Conservation (phyloP, 2,329 filamentous ascomycete species). For the Phyllosticta citribraziliensis region DNA sequence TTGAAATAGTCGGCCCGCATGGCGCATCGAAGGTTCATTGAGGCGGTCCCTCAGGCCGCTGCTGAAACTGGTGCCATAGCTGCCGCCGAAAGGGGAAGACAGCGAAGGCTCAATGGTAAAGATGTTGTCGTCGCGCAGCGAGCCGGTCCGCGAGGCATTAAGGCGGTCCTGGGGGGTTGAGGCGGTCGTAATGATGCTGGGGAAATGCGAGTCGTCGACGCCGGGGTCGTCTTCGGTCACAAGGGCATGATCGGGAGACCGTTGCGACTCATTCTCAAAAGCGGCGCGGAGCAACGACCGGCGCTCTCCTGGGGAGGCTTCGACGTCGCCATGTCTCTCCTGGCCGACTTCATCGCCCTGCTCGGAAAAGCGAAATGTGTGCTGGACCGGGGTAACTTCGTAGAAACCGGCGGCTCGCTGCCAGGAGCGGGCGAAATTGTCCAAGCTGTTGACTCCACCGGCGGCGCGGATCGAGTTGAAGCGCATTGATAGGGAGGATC, state of each 20-base stretch:
- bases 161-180: background rate
- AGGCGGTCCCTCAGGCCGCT: constrained; percentile 48
- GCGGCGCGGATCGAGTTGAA: constrained; percentile 52
- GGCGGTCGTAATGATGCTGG: background rate
- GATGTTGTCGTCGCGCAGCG: constrained; percentile 32
- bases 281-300: constrained; percentile 34
- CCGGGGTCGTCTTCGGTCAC: constrained; percentile 18
- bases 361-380: constrained; percentile 53
- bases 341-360: constrained; percentile 38
- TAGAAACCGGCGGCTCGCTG: constrained; percentile 80
- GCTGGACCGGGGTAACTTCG: constrained; percentile 73
- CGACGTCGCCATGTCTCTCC: constrained; percentile 33
- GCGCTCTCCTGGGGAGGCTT: constrained; percentile 27
- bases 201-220: background rate
- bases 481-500: constrained; percentile 41
- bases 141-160: constrained; percentile 13
- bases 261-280: constrained; percentile 26
- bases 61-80: constrained; percentile 53
- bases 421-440: constrained; percentile 88
- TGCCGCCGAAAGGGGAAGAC: constrained; percentile 60
- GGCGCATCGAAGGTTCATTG: constrained; percentile 46
- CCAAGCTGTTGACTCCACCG: constrained; percentile 86
- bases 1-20: constrained; percentile 43
- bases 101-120: constrained; percentile 45
- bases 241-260: constrained; percentile 29